A percentile compares a stretch with the other conserved stretches of the same genome.
Conservation (phyloP, 192 early-diverging fungal genomes). For the Helicostylum pulchrum region DNA sequence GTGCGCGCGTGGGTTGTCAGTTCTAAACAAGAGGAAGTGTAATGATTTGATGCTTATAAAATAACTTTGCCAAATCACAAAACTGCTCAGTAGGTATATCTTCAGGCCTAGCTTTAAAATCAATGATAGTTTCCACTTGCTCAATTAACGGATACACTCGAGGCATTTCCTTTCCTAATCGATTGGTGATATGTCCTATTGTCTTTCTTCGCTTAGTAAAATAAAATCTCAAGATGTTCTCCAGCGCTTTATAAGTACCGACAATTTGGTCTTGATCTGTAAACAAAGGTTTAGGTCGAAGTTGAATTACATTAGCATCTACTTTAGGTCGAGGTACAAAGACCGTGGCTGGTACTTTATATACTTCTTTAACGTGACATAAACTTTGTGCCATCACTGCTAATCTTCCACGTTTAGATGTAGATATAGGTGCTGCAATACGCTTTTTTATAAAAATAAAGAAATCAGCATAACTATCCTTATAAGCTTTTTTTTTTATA, state of each 20-base stretch:
- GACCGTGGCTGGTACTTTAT: slow-evolving; percentile 53
- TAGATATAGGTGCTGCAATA: slow-evolving; percentile 52
- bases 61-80: slow-evolving; percentile 49
- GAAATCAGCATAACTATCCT: background rate
- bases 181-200: slow-evolving; percentile 54
- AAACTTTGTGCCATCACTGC: slow-evolving; percentile 72
- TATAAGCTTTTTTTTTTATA: background rate
- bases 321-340: slow-evolving; percentile 81
- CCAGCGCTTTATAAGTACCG: slow-evolving; percentile 54
- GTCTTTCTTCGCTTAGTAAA: slow-evolving; percentile 73
- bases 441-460: slow-evolving; percentile 34
- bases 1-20: background rate
- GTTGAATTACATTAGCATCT: slow-evolving; percentile 70
- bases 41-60: slow-evolving; percentile 34
- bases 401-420: slow-evolving; percentile 56
- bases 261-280: slow-evolving; percentile 11
- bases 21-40: background rate
- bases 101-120: slow-evolving; percentile 57
- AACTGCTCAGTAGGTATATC: slow-evolving; percentile 62
- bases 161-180: slow-evolving; percentile 27
- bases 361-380: slow-evolving; percentile 61
- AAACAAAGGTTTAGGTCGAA: slow-evolving; percentile 44
- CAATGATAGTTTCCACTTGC: slow-evolving; percentile 42
- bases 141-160: slow-evolving; percentile 25
- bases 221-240: slow-evolving; percentile 56